phyloP scores from a whole-genome alignment of 495 filamentous ascomycete species.

The Oidiodendron maius region DNA sequence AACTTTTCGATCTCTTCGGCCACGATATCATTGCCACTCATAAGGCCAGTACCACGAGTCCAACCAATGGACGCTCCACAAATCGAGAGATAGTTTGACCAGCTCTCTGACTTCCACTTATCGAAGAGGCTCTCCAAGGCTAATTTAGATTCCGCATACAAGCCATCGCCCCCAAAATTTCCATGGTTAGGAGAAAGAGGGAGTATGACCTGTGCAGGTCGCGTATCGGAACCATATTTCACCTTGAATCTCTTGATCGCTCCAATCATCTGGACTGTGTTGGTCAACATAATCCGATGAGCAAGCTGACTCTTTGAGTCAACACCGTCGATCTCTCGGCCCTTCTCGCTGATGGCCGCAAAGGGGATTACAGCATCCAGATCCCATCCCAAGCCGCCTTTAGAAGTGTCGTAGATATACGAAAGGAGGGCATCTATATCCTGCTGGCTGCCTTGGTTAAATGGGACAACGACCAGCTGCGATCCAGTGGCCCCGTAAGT shows the following conservation, averaged over 20 bases:
- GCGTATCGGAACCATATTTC: slow-evolving; percentile 75
- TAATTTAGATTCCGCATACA: slow-evolving; percentile 96
- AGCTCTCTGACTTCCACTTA: slow-evolving; percentile 93
- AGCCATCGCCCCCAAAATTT: slow-evolving; percentile 91
- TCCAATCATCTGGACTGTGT: slow-evolving; percentile 83
- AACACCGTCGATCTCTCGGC: slow-evolving; percentile 90
- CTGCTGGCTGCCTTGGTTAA: slow-evolving; percentile 96
- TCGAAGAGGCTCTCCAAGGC: slow-evolving; percentile 94
- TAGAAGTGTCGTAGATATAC: slow-evolving; percentile 87
- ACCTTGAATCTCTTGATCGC: slow-evolving; percentile 83
- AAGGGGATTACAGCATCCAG: slow-evolving; percentile 94
- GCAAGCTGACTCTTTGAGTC: slow-evolving; percentile 96
- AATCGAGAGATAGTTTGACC: slow-evolving; percentile 92
- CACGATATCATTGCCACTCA: slow-evolving; percentile 94
- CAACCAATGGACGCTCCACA: slow-evolving; percentile 97
- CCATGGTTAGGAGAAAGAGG: slow-evolving; percentile 96
- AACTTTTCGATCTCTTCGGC: slow-evolving; percentile 91
- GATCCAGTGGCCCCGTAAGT: slow-evolving; percentile 85
- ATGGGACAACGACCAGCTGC: slow-evolving; percentile 90
- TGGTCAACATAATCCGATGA: slow-evolving; percentile 97
- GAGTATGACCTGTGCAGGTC: slow-evolving; percentile 90
- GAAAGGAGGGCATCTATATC: slow-evolving; percentile 86
- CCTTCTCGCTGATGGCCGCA: slow-evolving; percentile 92
- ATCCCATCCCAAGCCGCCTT: slow-evolving; percentile 82
- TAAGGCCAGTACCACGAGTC: slow-evolving; percentile 95